These are phyloP conservation scores for Trichoderma oligosporum DNA, from an alignment of 2,329 filamentous ascomycete species.

Conservation along the genomic window DNA sequence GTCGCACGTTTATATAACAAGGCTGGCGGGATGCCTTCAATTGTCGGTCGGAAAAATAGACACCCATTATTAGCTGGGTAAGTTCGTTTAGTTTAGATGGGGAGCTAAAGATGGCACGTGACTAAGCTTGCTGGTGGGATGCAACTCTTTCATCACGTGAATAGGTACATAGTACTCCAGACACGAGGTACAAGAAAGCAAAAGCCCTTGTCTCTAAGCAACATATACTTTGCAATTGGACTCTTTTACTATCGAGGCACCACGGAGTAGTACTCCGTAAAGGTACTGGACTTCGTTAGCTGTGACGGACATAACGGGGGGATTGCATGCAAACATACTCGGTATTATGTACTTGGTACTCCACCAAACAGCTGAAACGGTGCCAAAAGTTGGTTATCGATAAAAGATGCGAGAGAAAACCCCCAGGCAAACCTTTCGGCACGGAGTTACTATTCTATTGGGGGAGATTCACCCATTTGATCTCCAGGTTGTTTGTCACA, in stretches of 20 bases:
- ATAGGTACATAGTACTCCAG: not conserved
- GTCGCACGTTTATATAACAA: constrained; percentile 17
- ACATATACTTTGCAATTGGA: too few relatives aligned
- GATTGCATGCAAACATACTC: too few relatives aligned
- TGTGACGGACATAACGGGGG: not conserved
- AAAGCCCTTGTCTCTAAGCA: too few relatives aligned
- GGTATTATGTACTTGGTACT: not conserved
- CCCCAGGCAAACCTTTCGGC: constrained; percentile 12
- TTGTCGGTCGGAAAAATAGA: constrained; percentile 34
- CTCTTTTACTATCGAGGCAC: too few relatives aligned
- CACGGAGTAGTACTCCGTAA: constrained; percentile 9
- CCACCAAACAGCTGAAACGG: not conserved
- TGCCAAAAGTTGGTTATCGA: constrained; percentile 6
- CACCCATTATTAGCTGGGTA: constrained; percentile 13
- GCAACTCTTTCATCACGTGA: not conserved
- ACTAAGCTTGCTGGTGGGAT: not conserved
- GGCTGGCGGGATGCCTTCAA: constrained; percentile 25
- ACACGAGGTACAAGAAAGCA: too few relatives aligned
- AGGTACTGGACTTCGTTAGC: not conserved
- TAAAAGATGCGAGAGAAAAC: constrained; percentile 4
- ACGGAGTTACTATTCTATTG: constrained; percentile 17
- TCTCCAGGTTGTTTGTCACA: constrained; percentile 2
- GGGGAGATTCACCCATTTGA: constrained; percentile 4
- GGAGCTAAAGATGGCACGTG: not conserved
- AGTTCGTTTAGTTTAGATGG: not conserved